Conservation (phyloP, 208 protist genomes). For the Wallacemonas sp. region DNA sequence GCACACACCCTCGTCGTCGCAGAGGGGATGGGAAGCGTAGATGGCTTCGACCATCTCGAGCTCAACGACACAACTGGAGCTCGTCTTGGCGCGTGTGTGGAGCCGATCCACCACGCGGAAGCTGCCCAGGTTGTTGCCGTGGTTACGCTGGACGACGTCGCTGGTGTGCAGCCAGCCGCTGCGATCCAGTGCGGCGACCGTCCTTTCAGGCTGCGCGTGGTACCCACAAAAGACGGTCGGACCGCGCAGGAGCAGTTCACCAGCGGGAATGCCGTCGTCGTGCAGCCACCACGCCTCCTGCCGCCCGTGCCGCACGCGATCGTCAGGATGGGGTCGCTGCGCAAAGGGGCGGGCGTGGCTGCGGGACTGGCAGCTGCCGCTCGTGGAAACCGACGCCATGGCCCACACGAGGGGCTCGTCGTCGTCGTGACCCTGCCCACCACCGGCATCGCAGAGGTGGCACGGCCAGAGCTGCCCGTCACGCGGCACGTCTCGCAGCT, state of each 20-base stretch:
- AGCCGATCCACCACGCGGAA: constrained; percentile 73
- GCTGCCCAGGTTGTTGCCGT: constrained; percentile 32
- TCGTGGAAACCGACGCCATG: background rate
- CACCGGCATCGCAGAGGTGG: constrained; percentile 24
- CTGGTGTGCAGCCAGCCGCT: constrained; percentile 76
- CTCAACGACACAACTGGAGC: constrained; percentile 55
- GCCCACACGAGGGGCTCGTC: constrained; percentile 23
- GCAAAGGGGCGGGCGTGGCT: background rate
- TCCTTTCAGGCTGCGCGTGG: constrained; percentile 76
- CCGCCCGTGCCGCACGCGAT: constrained; percentile 23
- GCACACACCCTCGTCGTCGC: constrained; percentile 28
- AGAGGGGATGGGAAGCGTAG: constrained; percentile 55
- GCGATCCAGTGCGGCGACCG: constrained; percentile 55
- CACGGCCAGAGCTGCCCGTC: constrained; percentile 4
- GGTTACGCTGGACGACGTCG: constrained; percentile 56
- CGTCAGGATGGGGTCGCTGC: too few species aligned
- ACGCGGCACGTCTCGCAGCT: constrained; percentile 70
- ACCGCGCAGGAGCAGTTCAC: constrained; percentile 78
- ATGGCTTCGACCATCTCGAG: constrained; percentile 67
- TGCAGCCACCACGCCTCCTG: constrained; percentile 29
- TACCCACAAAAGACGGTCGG: constrained; percentile 73
- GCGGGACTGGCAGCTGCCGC: background rate
- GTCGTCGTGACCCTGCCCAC: constrained; percentile 61
- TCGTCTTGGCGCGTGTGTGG: constrained; percentile 64
- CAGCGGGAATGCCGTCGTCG: constrained; percentile 28